Percentiles rank a stretch among this genome's conserved stretches.
Evolutionary conservation across 2,329 filamentous ascomycete species (phyloP).

Genomic region (Fusarium sulawesiense): DNA sequence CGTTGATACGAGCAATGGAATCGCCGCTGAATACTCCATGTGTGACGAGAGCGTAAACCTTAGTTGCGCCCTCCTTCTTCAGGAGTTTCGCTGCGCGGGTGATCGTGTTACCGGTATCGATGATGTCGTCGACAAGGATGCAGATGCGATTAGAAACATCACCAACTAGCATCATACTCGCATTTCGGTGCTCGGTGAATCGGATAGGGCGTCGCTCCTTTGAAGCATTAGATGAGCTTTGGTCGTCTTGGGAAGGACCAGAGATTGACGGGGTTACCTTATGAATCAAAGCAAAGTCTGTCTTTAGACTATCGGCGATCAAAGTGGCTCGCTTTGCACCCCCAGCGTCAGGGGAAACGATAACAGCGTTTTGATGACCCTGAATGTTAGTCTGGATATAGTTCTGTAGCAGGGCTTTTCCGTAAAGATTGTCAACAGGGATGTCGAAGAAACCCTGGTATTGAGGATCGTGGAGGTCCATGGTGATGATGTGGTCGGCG

Average conservation of each 20-base stretch:
- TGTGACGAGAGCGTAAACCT: constrained; percentile 91
- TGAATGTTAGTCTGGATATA: constrained; percentile 85
- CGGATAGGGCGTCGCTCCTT: constrained; percentile 90
- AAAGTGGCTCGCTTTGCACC: constrained; percentile 96
- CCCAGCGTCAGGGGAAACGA: constrained; percentile 96
- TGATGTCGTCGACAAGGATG: constrained; percentile 93
- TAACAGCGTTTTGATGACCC: constrained; percentile 80
- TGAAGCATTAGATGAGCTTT: constrained; percentile 47
- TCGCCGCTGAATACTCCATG: constrained; percentile 96
- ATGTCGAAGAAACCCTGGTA: constrained; percentile 99
- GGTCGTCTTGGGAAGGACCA: constrained; percentile 49
- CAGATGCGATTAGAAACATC: constrained; percentile 83
- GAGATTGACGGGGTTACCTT: constrained; percentile 67
- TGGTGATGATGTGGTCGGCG: constrained; percentile 96
- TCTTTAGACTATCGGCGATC: constrained; percentile 91
- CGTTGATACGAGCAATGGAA: constrained; percentile 93
- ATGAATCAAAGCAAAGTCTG: constrained; percentile 98
- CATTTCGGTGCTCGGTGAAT: constrained; percentile 89
- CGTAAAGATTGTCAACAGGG: constrained; percentile 97
- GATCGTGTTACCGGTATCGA: constrained; percentile 97
- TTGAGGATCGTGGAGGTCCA: constrained; percentile 96
- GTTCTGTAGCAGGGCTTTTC: constrained; percentile 76
- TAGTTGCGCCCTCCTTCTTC: constrained; percentile 93
- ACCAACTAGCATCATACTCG: constrained; percentile 95
- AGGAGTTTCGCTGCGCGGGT: constrained; percentile 96